phyloP scores from a whole-genome alignment of 2,329 filamentous ascomycete species.

The Penicillium sp. region DNA sequence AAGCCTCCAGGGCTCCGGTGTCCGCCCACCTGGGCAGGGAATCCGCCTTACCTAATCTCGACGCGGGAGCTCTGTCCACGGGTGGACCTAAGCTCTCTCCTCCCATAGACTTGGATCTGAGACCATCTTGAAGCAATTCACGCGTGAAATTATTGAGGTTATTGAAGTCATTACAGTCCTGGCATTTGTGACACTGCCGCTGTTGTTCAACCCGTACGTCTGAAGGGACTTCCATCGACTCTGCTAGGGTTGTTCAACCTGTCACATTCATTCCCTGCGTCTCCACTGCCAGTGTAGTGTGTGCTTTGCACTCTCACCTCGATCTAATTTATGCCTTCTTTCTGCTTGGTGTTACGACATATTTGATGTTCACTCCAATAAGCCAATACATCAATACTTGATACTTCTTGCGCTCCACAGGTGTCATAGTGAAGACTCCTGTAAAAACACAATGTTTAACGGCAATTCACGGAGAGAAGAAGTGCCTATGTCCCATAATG shows the following conservation, averaged over 20 bases:
- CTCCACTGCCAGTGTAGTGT: background rate
- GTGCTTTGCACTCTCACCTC: background rate
- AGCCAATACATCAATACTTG: background rate
- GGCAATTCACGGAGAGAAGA: conserved; percentile 15
- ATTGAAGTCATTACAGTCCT: background rate
- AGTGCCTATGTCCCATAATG: conserved; percentile 24
- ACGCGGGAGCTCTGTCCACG: background rate
- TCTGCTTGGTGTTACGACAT: background rate
- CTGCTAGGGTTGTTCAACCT: background rate
- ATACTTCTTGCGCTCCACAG: too few relatives aligned
- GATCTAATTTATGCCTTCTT: background rate
- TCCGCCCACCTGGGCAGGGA: background rate
- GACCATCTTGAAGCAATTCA: background rate
- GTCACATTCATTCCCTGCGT: background rate
- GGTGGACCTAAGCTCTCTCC: background rate
- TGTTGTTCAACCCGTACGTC: background rate
- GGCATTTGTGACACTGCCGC: too few relatives aligned
- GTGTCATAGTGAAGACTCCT: background rate
- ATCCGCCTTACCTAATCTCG: background rate
- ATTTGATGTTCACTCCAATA: background rate
- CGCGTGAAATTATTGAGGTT: background rate
- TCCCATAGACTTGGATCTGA: background rate
- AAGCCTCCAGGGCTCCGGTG: too few relatives aligned
- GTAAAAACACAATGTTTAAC: conserved; percentile 10
- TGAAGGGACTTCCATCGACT: background rate